Conservation (phyloP, 139 green algal species). For the Coelastrella sp. region DNA sequence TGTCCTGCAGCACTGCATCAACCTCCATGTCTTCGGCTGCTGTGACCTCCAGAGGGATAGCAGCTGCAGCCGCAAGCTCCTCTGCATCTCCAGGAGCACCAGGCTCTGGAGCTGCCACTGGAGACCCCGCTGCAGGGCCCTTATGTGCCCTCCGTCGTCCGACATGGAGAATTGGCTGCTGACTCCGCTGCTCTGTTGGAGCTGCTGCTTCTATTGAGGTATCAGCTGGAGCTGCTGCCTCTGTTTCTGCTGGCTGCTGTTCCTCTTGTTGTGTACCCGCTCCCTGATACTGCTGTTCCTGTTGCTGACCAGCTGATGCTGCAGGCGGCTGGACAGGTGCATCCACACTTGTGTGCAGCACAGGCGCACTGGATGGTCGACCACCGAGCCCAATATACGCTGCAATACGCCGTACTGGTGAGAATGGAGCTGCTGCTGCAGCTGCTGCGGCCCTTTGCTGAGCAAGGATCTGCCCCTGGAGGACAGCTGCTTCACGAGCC, state of each 20-base stretch:
- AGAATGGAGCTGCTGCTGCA: conserved; percentile 17
- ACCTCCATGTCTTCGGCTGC: conserved; percentile 12
- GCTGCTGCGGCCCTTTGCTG: conserved; percentile 34
- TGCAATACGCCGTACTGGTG: conserved; percentile 22
- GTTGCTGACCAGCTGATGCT: neutral
- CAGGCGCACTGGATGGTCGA: neutral
- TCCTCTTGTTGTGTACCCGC: neutral
- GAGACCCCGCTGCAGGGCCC: neutral
- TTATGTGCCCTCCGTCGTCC: neutral
- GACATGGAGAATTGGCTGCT: conserved; percentile 2
- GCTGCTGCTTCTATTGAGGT: neutral
- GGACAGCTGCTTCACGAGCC: conserved; percentile 16
- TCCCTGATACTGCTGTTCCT: neutral
- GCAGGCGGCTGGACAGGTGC: too few species aligned
- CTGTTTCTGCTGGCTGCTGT: neutral
- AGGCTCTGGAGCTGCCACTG: neutral
- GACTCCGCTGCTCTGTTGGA: neutral
- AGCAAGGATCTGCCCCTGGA: conserved; percentile 31
- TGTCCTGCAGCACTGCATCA: neutral
- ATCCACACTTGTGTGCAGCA: neutral
- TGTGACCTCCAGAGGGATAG: neutral
- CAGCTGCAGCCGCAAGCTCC: neutral
- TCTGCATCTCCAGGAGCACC: neutral
- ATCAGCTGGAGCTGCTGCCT: neutral
- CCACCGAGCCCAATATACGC: neutral